Evolutionary conservation across 495 filamentous ascomycete genomes (phyloP).

Genomic region (Bombardia bombarda): DNA sequence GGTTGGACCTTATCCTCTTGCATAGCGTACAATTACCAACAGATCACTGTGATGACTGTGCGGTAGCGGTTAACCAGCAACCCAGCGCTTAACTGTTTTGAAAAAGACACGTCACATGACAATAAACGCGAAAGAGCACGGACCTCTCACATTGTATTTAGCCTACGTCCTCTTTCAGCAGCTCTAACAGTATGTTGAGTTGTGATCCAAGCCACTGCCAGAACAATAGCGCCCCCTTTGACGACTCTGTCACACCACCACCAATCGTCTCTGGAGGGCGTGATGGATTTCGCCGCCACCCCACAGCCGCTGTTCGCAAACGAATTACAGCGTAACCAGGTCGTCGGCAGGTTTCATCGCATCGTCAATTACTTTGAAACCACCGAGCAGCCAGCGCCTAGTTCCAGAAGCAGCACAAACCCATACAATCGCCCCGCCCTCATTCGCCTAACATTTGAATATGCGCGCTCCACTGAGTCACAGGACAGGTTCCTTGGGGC

Average conservation of each 20-base stretch:
- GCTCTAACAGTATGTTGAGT: no score
- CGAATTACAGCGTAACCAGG: slow-evolving; percentile 3
- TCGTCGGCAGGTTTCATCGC: slow-evolving; percentile 7
- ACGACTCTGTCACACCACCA: slow-evolving; percentile 3
- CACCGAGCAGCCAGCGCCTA: background rate
- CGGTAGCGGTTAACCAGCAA: no score
- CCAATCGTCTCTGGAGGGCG: slow-evolving; percentile 3
- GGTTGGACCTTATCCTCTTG: no score
- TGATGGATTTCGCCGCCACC: slow-evolving; percentile 2
- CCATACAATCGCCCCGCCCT: slow-evolving; percentile 14
- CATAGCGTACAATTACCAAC: no score
- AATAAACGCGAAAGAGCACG: no score
- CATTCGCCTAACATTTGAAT: slow-evolving; percentile 18
- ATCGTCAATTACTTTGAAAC: slow-evolving; percentile 6
- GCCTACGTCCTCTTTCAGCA: no score
- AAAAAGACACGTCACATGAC: no score
- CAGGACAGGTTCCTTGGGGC: slow-evolving; percentile 13
- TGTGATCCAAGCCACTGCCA: no score
- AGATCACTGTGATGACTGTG: no score
- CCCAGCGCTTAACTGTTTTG: no score
- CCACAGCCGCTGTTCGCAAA: slow-evolving; percentile 6
- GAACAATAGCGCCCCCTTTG: no score
- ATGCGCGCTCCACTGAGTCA: slow-evolving; percentile 14
- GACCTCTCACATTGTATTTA: no score
- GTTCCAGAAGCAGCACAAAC: background rate